Evolutionary conservation across 1,284 basidiomycete species (phyloP).

Genomic region (Microbotryomycetes sp.): DNA sequence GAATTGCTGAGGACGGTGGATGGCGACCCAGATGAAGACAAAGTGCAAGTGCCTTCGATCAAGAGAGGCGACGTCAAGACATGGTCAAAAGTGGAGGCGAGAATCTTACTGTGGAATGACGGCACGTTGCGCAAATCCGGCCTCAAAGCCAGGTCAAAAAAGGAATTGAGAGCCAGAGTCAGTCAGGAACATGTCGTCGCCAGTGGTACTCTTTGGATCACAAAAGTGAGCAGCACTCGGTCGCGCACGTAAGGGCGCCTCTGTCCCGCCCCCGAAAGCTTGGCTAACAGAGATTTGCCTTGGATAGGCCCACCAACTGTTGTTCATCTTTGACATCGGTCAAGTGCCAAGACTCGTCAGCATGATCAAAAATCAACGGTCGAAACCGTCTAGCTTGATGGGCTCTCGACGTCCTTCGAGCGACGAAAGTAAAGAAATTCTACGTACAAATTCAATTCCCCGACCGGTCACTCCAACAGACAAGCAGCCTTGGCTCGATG

Average conservation of each 20-base stretch:
- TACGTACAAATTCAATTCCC: background rate
- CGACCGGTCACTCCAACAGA: background rate
- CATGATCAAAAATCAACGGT: background rate
- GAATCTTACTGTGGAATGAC: conserved; percentile 14
- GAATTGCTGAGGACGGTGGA: background rate
- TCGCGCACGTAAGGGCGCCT: no score
- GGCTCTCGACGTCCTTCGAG: background rate
- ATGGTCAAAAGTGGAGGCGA: conserved; percentile 12
- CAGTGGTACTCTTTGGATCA: conserved; percentile 16
- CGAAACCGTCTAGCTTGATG: background rate
- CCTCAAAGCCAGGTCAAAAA: background rate
- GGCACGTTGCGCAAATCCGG: background rate
- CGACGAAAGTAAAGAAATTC: background rate
- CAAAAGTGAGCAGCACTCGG: conserved; percentile 4
- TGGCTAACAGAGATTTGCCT: background rate
- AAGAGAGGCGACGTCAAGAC: conserved; percentile 20
- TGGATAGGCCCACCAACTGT: background rate
- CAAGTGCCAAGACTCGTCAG: background rate
- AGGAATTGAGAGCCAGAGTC: background rate
- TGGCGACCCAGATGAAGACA: background rate
- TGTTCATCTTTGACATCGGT: background rate
- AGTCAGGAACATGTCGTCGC: conserved; percentile 8
- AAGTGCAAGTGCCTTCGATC: conserved; percentile 3
- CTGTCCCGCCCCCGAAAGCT: background rate
- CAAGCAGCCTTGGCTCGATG: background rate